Base-by-base conservation (phyloP, 2,329 filamentous ascomycete genomes). In the Beauveria sp. region DNA sequence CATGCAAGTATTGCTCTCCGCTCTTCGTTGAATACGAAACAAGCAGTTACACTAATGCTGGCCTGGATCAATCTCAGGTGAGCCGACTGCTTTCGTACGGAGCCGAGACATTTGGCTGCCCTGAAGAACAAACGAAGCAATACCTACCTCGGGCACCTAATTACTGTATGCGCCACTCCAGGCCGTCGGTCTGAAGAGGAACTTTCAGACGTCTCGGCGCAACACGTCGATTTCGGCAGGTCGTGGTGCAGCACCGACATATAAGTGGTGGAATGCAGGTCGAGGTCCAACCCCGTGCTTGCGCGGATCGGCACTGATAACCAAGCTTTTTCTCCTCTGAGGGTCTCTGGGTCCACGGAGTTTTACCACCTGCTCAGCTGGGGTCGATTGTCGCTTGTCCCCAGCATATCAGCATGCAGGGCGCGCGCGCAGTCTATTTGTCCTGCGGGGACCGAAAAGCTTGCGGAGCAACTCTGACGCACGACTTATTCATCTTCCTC, bases 221-320 rank as follows among this genome's bases (percentile, higher is more conserved):
- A 60, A 46, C 8, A 5, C 4, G 18, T 53, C 58, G 49, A 46
- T 60, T 60, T 18, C 28, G 49, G 58, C 58, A 60, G 58, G 58
- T 60, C 58, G 58, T 60, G 58, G 58, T 54, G 40, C 49, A 53
- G 58, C 40, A 60, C 24, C 28, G 49, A 18, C 58, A 40, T 48
- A 42, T 53, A 48, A 60, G 58, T 60, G 58, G 58, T 60, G 58
- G 58, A 50, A 53, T 46, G 58, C 40, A 14, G 38, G 22, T 16
- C 28, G 40, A 49, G 20, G 6, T 24, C 38, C 24, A 52, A 45
- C 38, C 57, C 34, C 46, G 18, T 31, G 57, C 48, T 31, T 43
- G 31, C 43, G 42, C 48, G 48, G 57, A 60, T 60, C 57, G 57
- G 57, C 56, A 48, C 43, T 57, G 54, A 57, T 48, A 48, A 48